phyloP scores from a whole-genome alignment of 2,329 filamentous ascomycete genomes.

The Xylariales sp. region DNA sequence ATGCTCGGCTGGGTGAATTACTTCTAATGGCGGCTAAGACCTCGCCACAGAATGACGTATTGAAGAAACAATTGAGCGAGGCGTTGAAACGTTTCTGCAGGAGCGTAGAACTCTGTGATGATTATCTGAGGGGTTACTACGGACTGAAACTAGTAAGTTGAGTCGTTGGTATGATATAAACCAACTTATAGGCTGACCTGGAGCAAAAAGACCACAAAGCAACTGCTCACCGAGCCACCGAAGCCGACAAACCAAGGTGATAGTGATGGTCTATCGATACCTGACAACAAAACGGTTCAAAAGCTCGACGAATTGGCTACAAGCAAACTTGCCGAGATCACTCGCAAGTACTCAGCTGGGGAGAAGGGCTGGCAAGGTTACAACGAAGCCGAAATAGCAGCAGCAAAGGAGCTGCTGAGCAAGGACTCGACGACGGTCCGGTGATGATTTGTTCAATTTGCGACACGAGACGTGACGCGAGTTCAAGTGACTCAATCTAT shows the following conservation, averaged over 20 bases:
- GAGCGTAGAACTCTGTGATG: constrained; percentile 89
- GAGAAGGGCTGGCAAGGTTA: constrained; percentile 71
- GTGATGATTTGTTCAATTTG: constrained; percentile 25
- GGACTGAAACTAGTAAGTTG: constrained; percentile 72
- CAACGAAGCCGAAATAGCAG: constrained; percentile 65
- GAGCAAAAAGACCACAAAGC: constrained; percentile 40
- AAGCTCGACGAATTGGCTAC: constrained; percentile 70
- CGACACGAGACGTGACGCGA: not conserved
- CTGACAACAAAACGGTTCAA: constrained; percentile 55
- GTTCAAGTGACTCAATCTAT: constrained; percentile 19
- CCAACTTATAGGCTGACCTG: constrained; percentile 18
- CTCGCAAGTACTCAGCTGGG: constrained; percentile 55
- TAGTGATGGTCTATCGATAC: constrained; percentile 47
- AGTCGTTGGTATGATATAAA: constrained; percentile 16
- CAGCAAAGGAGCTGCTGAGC: constrained; percentile 63
- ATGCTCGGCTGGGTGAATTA: constrained; percentile 82
- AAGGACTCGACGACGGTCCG: constrained; percentile 43
- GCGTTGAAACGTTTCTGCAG: constrained; percentile 82
- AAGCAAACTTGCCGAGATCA: constrained; percentile 70
- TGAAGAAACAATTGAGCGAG: constrained; percentile 61
- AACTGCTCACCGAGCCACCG: constrained; percentile 38
- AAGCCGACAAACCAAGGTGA: constrained; percentile 43
- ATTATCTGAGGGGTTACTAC: constrained; percentile 89
- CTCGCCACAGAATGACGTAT: constrained; percentile 32
- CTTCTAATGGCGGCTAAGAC: constrained; percentile 64